Percentiles rank a stretch among this genome's conserved stretches.
Conservation (phyloP, 179 eudicot species). For the Patellifolia procumbens region DNA sequence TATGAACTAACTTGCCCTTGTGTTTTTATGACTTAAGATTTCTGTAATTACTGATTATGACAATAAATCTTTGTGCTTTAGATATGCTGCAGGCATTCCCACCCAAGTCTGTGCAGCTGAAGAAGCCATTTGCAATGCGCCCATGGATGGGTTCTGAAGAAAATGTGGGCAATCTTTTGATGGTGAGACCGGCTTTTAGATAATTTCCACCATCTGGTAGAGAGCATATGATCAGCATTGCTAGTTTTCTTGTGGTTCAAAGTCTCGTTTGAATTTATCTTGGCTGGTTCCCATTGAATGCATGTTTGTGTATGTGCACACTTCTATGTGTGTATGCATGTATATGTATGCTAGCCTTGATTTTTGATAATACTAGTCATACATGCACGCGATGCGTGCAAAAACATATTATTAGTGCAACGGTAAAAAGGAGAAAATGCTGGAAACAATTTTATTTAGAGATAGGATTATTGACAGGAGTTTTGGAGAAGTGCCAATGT, state of each 20-base stretch:
- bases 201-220: neutral
- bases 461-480: no score
- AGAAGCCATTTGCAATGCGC: slow-evolving; percentile 62
- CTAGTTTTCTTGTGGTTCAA: neutral
- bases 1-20: neutral
- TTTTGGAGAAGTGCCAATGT: no score
- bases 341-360: no score
- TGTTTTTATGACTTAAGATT: neutral
- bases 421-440: no score
- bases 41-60: neutral
- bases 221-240: neutral
- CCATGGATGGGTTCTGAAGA: slow-evolving; percentile 88
- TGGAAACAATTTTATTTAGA: no score
- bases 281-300: neutral
- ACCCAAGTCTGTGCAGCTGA: slow-evolving; percentile 63
- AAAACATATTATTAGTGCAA: no score
- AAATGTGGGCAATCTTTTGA: slow-evolving; percentile 79
- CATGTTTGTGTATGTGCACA: neutral
- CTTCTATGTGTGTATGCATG: neutral
- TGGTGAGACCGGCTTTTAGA: slow-evolving; percentile 52
- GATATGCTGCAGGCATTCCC: slow-evolving; percentile 74
- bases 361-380: neutral
- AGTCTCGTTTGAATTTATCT: neutral
- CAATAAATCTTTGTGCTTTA: slow-evolving; percentile 26
- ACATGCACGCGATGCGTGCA: no score